These are phyloP conservation scores for Populus euphratica DNA, from an alignment of 345 rosid genomes.

Conservation along the genomic window DNA sequence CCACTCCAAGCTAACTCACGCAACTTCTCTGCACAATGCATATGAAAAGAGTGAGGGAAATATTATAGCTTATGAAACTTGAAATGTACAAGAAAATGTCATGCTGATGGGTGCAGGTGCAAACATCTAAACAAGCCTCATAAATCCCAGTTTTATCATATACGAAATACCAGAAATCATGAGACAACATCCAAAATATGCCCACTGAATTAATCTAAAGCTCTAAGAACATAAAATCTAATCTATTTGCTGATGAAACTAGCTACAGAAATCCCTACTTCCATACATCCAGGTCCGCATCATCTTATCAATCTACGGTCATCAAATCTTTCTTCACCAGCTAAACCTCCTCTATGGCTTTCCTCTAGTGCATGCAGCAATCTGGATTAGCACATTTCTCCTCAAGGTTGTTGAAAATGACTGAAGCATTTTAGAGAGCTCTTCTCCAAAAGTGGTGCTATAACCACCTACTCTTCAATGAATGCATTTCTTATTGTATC, in stretches of 20 bases:
- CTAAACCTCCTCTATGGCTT: neutral
- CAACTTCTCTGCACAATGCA: slow-evolving; percentile 57
- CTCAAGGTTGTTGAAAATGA: neutral
- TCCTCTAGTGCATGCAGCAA: neutral
- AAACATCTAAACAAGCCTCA: neutral
- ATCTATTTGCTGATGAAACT: neutral
- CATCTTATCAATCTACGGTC: neutral
- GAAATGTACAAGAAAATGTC: neutral
- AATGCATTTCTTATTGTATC: neutral
- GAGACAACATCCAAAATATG: neutral
- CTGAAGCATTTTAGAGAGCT: neutral
- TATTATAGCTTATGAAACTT: neutral
- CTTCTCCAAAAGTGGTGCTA: neutral
- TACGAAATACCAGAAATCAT: neutral
- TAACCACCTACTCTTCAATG: neutral
- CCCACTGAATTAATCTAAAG: neutral
- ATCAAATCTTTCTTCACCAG: neutral
- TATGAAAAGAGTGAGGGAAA: neutral
- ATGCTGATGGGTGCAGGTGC: neutral
- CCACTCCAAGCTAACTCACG: slow-evolving; percentile 98
- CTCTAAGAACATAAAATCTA: neutral
- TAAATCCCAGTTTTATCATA: neutral
- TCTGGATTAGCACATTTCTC: neutral
- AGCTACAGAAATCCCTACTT: neutral
- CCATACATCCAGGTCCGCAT: neutral